A percentile compares a stretch with the other conserved stretches of the same genome.
Evolutionary conservation across 2,329 filamentous ascomycete species (phyloP).

Genomic region (Samsoniella hepiali): DNA sequence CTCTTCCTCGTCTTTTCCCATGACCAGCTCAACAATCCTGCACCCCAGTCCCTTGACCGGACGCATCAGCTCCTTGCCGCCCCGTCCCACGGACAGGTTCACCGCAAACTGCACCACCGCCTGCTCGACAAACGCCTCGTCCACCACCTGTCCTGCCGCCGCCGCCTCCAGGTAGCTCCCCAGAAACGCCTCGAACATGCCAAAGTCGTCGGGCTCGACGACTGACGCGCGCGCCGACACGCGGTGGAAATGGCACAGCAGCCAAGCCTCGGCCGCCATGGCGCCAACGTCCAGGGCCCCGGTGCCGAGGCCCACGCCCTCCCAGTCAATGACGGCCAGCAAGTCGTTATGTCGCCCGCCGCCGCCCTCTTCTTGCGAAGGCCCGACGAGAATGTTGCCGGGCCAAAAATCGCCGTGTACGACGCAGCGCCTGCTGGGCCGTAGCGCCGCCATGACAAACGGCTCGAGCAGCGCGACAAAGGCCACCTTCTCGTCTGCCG

Average conservation of each 20-base stretch:
- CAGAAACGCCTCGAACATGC: background rate
- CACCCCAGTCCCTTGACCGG: background rate
- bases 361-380: no score
- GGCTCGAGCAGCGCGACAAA: background rate
- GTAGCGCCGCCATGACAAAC: background rate
- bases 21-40: background rate
- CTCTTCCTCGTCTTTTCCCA: background rate
- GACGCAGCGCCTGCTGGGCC: background rate
- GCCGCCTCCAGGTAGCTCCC: background rate
- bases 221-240: background rate
- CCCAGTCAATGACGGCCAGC: constrained; percentile 1
- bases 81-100: background rate
- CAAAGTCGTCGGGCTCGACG: background rate
- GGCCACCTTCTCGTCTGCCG: background rate
- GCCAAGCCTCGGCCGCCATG: background rate
- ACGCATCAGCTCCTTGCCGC: background rate
- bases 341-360: background rate
- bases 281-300: background rate
- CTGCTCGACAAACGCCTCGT: background rate
- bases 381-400: background rate
- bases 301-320: background rate
- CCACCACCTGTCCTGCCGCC: background rate
- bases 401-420: constrained; percentile 3
- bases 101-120: background rate
- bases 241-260: constrained; percentile 5